Base-by-base conservation (phyloP, 2,329 filamentous ascomycete genomes). In the Monosporascus sp. region DNA sequence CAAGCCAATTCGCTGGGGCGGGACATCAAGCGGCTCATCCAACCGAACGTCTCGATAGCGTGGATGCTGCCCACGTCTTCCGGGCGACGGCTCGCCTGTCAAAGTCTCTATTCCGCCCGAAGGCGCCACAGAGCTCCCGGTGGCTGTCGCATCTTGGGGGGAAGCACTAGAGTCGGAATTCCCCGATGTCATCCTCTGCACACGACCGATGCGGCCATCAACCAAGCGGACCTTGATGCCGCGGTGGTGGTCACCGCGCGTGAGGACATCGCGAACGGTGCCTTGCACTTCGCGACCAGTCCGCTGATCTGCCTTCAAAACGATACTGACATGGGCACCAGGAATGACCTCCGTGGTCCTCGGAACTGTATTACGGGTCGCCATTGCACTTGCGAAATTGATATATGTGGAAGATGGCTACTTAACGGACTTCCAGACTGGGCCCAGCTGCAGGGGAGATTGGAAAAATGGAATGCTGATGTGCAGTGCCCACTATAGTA, bases 171-270 rank as follows among this genome's bases (percentile, higher is more conserved):
- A 51, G 25, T 36, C 51, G 14, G 48, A 14, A 31, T 24, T 17
- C 37, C 20, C 27, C 51, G 17, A 54, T 2, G 70, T 74, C 68
- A 89, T 77, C 45, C 77, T 74, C 69, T 92, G 89, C 27, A 93
- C 89, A 17, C 89, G 74, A 2, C 89, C 89, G 3, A 93, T 81
- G 25, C 86, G 77, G 1, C 88, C 88, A 66, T 89, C 87, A 1
- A 74, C 72, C 6, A 93, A 74, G 2, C 88, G 81, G 24, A 92
- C 88, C 69, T 92, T 93, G 72, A 92, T 89, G 37, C 89, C 89
- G 9, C 87, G 79, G 3, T 87, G 87, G 62, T 93, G 89, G 60
- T 92, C 82, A 25, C 87, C 87, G 1, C 81, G 75, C 2, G 88
- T 92, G 48, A 93, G 75, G 0, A 92, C 68, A 46, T 90, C 81